Evolutionary conservation across 2,329 filamentous ascomycete genomes (phyloP).

Genomic region (Scolecobasidium constrictum): DNA sequence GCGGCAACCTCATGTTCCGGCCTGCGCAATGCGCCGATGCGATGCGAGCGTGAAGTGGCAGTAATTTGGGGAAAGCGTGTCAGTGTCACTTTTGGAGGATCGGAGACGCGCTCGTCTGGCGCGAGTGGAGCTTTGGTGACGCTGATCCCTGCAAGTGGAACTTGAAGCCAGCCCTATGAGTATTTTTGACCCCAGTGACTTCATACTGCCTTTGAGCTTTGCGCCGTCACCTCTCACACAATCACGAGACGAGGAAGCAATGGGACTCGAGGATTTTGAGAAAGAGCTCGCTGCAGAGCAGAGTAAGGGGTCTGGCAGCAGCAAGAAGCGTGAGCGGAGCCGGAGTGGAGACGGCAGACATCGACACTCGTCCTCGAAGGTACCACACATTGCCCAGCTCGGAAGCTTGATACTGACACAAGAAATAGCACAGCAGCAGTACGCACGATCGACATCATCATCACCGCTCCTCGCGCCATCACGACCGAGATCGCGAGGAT

Average conservation of each 20-base stretch:
- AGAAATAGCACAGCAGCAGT: constrained; percentile 5
- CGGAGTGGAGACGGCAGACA: constrained; percentile 21
- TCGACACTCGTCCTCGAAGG: constrained; percentile 16
- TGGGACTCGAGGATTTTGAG: constrained; percentile 11
- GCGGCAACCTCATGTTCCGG: constrained; percentile 4
- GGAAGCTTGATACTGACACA: neutral
- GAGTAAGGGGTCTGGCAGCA: neutral
- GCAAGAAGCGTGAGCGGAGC: constrained; percentile 35
- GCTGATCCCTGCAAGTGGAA: neutral
- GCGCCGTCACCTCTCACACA: neutral
- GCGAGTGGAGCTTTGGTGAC: neutral
- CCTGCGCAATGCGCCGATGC: neutral
- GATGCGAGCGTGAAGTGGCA: neutral
- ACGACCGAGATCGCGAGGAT: neutral
- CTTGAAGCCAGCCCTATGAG: too few species aligned
- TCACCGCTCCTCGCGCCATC: constrained; percentile 2
- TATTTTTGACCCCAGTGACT: too few species aligned
- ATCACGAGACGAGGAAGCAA: neutral
- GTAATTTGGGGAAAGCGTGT: too few species aligned
- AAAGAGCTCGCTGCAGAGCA: constrained; percentile 9
- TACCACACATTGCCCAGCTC: constrained; percentile 9
- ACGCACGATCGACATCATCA: constrained; percentile 1
- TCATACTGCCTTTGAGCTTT: neutral
- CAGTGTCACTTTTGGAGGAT: too few species aligned
- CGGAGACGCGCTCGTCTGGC: neutral